Percentiles rank a stretch among this genome's conserved stretches.
These are phyloP conservation scores for Fusarium sp. DNA, from an alignment of 2,329 filamentous ascomycete genomes.

Conservation along the genomic window DNA sequence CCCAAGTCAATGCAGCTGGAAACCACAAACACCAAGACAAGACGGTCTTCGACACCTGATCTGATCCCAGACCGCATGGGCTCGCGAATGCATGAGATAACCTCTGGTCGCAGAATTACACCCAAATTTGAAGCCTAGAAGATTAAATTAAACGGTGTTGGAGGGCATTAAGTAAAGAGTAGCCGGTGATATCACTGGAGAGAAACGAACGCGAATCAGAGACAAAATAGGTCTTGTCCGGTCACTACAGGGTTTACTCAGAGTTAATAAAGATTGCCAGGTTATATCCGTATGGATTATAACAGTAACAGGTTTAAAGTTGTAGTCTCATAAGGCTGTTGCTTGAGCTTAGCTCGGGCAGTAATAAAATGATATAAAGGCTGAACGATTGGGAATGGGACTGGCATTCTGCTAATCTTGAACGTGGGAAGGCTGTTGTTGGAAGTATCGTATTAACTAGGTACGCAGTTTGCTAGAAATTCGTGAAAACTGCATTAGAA, in stretches of 20 bases:
- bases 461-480: background rate
- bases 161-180: conserved; percentile 17
- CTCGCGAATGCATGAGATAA: conserved; percentile 63
- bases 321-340: background rate
- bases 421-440: background rate
- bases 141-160: conserved; percentile 42
- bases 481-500: conserved; percentile 20
- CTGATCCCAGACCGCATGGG: conserved; percentile 71
- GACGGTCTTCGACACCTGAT: conserved; percentile 66
- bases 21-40: conserved; percentile 62
- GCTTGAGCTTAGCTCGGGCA: background rate
- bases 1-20: conserved; percentile 62
- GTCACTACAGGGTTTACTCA: conserved; percentile 22
- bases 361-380: background rate
- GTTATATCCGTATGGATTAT: conserved; percentile 29
- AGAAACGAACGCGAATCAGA: background rate
- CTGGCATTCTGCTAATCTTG: background rate
- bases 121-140: conserved; percentile 60
- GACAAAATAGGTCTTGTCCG: conserved; percentile 27
- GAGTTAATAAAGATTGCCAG: conserved; percentile 11
- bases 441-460: too few species aligned
- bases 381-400: too few species aligned
- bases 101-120: conserved; percentile 55
- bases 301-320: conserved; percentile 11
- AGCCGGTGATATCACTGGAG: background rate